phyloP scores from a whole-genome alignment of 257 asterid genomes.

The Plectranthus barbatus region DNA sequence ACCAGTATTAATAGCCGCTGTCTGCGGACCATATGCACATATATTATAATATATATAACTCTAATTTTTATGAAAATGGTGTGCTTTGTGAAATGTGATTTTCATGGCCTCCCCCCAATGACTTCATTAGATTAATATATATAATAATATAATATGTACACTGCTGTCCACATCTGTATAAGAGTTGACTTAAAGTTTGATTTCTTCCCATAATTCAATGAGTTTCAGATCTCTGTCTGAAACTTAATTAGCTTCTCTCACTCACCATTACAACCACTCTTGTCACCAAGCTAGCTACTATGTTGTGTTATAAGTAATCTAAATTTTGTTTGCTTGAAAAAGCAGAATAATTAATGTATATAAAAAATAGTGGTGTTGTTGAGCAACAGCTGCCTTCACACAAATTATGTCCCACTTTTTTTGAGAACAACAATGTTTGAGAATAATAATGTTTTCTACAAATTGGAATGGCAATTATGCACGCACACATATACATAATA shows the following conservation, averaged over 20 bases:
- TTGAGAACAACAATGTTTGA: too few relatives aligned
- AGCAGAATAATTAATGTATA: too few relatives aligned
- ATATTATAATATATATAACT: background rate
- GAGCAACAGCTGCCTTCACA: background rate
- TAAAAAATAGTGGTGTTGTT: background rate
- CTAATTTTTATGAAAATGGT: slow-evolving; percentile 3
- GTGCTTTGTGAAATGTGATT: slow-evolving; percentile 24
- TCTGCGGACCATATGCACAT: slow-evolving; percentile 39
- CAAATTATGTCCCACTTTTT: background rate
- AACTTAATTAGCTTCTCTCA: background rate
- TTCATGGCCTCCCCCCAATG: background rate
- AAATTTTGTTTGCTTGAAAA: too few relatives aligned
- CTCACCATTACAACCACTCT: too few relatives aligned
- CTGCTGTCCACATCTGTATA: background rate
- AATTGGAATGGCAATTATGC: background rate
- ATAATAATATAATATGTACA: background rate
- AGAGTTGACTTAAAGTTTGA: background rate
- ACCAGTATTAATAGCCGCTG: slow-evolving; percentile 72
- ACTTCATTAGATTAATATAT: background rate
- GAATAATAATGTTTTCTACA: background rate
- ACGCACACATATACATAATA: background rate
- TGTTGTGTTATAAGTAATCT: too few relatives aligned
- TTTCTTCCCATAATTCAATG: background rate
- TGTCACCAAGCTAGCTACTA: too few relatives aligned
- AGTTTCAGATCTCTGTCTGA: background rate